Evolutionary conservation across 1,284 basidiomycete genomes (phyloP).

Genomic region (Erythrobasidium hasegawianum): DNA sequence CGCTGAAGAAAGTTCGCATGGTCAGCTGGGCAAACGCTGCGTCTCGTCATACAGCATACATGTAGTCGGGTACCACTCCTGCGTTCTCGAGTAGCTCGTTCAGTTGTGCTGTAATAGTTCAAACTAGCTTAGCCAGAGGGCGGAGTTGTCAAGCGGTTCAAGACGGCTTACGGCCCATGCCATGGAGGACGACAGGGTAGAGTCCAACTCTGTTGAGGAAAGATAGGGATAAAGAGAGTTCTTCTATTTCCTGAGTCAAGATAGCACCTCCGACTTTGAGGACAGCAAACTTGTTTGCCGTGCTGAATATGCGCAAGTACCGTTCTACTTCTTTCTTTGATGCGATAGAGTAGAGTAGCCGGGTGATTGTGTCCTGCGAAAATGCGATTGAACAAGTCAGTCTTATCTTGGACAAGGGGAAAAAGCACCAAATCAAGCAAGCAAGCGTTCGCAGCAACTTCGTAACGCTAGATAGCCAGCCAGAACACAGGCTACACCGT

Average conservation of each 20-base stretch:
- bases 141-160: too few relatives aligned
- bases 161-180: constrained; percentile 82
- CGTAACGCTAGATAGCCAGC: too few relatives aligned
- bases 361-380: constrained; percentile 52
- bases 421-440: neutral
- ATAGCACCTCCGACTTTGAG: constrained; percentile 81
- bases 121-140: constrained; percentile 23
- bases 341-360: constrained; percentile 88
- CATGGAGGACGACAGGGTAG: constrained; percentile 90
- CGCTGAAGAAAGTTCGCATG: constrained; percentile 11
- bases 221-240: constrained; percentile 84
- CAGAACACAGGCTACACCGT: too few relatives aligned
- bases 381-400: neutral
- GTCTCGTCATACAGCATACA: constrained; percentile 70
- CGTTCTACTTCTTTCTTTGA: constrained; percentile 93
- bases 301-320: constrained; percentile 89
- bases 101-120: constrained; percentile 39
- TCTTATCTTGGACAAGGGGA: neutral
- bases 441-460: too few relatives aligned
- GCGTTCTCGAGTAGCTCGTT: constrained; percentile 86
- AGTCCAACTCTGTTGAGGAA: constrained; percentile 90
- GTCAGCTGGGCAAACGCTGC: neutral
- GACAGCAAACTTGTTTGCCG: constrained; percentile 41
- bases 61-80: constrained; percentile 88
- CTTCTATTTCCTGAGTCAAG: constrained; percentile 74